Conservation (phyloP, 129 eudicot species). For the Kitagawia praeruptora region DNA sequence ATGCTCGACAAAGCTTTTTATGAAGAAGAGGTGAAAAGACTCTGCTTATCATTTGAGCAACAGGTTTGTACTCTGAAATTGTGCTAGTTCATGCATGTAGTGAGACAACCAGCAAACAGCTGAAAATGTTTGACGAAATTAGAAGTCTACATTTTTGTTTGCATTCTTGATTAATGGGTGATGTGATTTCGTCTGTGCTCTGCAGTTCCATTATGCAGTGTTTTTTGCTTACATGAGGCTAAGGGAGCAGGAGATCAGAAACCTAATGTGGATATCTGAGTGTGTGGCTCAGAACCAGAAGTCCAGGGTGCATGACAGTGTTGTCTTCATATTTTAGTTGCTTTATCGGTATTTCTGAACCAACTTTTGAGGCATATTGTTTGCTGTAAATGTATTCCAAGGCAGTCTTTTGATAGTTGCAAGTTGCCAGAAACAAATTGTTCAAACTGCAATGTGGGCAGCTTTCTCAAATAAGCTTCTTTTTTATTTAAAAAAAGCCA, state of each 20-base stretch:
- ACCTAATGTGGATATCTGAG: constrained; percentile 99
- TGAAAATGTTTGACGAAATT: neutral
- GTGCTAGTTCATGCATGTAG: neutral
- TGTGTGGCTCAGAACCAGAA: constrained; percentile 98
- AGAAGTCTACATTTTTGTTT: neutral
- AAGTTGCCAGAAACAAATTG: neutral
- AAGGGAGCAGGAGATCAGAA: constrained; percentile 93
- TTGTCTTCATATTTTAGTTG: constrained; percentile 66
- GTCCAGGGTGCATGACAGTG: constrained; percentile 92
- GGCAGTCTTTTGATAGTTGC: constrained; percentile 8
- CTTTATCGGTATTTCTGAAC: neutral
- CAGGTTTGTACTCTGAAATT: constrained; percentile 50
- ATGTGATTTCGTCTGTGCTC: neutral
- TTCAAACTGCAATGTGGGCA: neutral
- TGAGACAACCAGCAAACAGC: neutral
- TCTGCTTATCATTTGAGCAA: constrained; percentile 88
- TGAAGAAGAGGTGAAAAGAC: constrained; percentile 97
- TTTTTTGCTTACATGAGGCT: constrained; percentile 90
- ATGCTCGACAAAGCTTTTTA: constrained; percentile 97
- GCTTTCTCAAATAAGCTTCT: constrained; percentile 5
- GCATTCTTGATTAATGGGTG: neutral
- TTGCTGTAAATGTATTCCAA: neutral
- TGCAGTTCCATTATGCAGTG: constrained; percentile 91
- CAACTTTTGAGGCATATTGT: constrained; percentile 5
- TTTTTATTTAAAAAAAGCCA: neutral